Base-by-base conservation (phyloP, 2,329 filamentous ascomycete species). In the Claviceps quebecensis region DNA sequence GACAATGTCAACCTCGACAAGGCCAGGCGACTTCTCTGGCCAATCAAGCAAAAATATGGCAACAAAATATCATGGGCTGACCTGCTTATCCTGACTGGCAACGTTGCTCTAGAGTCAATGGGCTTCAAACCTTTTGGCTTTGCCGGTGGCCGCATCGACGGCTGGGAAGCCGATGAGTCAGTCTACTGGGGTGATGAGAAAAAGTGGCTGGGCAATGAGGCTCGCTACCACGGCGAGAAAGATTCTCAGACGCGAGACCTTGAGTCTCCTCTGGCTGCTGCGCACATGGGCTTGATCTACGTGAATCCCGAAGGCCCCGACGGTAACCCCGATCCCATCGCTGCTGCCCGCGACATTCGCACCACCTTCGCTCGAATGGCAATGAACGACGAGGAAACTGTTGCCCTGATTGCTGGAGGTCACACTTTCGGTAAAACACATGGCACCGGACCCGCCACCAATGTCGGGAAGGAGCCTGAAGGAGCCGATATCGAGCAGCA, bases 21-120 rank as follows among this genome's bases (percentile, higher is more conserved):
- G 77, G 85, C 84, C 36, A 84, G 85, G 52, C 84, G 85, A 56
- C 77, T 89, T 52, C 72, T 89, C 43, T 87, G 84, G 82, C 85
- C 85, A 52, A 81, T 89, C 71, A 89, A 89, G 78, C 84, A 87
- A 60, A 89, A 89, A 75, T 89, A 89, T 58, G 85, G 85, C 65
- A 80, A 80, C 74, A 87, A 86, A 73, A 84, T 89, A 67, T 88
- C 85, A 0, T 89, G 85, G 85, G 81, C 84, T 23, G 85, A 89
- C 63, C 69, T 89, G 53, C 65, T 84, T 47, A 73, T 87, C 52
- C 75, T 89, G 50, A 77, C 83, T 29, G 85, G 85, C 57, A 88
- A 88, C 64, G 84, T 88, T 16, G 84, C 85, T 46, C 75, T 89
- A 56, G 85, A 89, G 69, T 79, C 77, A 55, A 87, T 87, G 82